Evolutionary conservation across 2,329 filamentous ascomycete genomes (phyloP).

Genomic region (Verruconis gallopava): DNA sequence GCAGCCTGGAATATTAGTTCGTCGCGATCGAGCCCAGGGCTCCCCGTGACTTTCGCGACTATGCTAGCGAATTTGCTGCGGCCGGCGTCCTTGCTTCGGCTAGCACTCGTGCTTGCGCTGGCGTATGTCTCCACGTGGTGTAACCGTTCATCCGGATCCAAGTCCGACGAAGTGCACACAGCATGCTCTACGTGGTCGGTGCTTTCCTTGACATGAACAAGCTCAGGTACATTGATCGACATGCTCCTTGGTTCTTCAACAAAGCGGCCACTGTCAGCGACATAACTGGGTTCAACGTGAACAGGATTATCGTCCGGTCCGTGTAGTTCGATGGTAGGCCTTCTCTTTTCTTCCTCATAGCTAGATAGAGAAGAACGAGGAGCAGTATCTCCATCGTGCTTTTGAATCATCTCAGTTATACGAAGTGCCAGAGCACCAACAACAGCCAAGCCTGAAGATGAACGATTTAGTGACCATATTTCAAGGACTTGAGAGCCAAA

Average conservation of each 20-base stretch:
- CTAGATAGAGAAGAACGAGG: neutral
- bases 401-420: slow-evolving; percentile 23
- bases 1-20: slow-evolving; percentile 33
- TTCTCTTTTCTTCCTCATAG: neutral
- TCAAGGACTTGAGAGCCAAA: slow-evolving; percentile 4
- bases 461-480: too few species aligned
- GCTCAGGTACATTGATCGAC: too few species aligned
- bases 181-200: neutral
- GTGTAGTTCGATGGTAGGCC: neutral
- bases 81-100: slow-evolving; percentile 32
- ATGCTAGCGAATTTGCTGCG: slow-evolving; percentile 18
- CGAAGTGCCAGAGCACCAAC: slow-evolving; percentile 46
- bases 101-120: slow-evolving; percentile 23
- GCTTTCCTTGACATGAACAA: too few species aligned
- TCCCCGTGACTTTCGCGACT: slow-evolving; percentile 35
- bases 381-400: slow-evolving; percentile 11
- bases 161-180: slow-evolving; percentile 14
- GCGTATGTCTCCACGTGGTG: slow-evolving; percentile 4
- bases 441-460: slow-evolving; percentile 34
- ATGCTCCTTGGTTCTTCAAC: too few species aligned
- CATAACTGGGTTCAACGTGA: too few species aligned
- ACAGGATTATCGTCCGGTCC: neutral
- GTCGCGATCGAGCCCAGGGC: slow-evolving; percentile 36
- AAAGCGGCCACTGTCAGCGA: too few species aligned
- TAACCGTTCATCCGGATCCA: slow-evolving; percentile 10